Evolutionary conservation across 768 basidiomycete genomes (phyloP).

Genomic region (Mycena rosella): DNA sequence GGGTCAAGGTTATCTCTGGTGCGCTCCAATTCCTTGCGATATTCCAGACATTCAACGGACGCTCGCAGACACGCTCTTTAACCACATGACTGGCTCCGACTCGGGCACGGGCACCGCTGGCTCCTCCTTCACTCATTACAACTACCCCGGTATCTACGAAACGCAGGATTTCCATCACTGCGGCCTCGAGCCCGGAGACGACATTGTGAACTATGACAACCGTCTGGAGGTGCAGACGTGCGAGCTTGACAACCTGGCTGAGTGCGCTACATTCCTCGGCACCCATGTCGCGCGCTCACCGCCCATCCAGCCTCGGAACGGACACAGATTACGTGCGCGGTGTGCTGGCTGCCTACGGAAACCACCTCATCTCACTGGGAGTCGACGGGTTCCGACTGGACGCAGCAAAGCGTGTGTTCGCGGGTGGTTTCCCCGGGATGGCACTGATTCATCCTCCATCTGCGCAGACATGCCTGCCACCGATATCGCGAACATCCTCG

Average conservation of each 20-base stretch:
- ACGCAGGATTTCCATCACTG: slow-evolving; percentile 73
- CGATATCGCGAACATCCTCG: slow-evolving; percentile 68
- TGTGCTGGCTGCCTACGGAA: slow-evolving; percentile 66
- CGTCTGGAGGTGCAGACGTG: slow-evolving; percentile 70
- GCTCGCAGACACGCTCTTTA: slow-evolving; percentile 66
- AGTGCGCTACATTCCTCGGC: slow-evolving; percentile 52
- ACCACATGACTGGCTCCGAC: slow-evolving; percentile 71
- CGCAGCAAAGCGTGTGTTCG: slow-evolving; percentile 70
- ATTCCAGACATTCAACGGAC: neutral
- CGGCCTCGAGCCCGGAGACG: slow-evolving; percentile 63
- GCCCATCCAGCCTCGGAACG: slow-evolving; percentile 66
- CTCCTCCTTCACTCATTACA: slow-evolving; percentile 65
- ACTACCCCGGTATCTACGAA: slow-evolving; percentile 64
- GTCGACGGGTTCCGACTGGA: slow-evolving; percentile 74
- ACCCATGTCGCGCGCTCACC: neutral
- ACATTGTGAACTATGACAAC: slow-evolving; percentile 68
- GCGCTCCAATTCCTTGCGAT: slow-evolving; percentile 15
- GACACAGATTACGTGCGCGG: slow-evolving; percentile 71
- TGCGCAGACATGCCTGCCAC: slow-evolving; percentile 43
- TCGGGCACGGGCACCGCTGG: slow-evolving; percentile 65
- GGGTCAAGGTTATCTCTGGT: slow-evolving; percentile 70
- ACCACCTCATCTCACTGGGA: slow-evolving; percentile 72
- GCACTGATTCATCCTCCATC: too few species aligned
- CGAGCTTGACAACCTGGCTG: slow-evolving; percentile 63
- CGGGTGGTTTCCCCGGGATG: too few species aligned